phyloP scores from a whole-genome alignment of 176 grass and related monocot genomes.

The Phoenix roebelenii region DNA sequence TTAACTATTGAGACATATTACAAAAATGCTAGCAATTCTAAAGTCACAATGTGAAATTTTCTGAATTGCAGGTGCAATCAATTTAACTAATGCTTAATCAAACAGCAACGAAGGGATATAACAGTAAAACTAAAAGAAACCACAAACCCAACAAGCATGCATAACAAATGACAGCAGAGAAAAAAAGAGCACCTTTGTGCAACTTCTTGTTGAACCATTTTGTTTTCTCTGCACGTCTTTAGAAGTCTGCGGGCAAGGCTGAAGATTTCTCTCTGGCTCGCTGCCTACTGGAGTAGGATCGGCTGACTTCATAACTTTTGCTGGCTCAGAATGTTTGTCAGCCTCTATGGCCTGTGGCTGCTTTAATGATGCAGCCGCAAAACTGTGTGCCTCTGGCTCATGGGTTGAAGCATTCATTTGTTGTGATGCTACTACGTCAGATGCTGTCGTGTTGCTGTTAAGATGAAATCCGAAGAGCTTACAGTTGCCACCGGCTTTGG shows the following conservation, averaged over 20 bases:
- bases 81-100: too few species aligned
- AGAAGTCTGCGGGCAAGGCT: conserved; percentile 27
- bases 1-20: too few species aligned
- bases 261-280: conserved; percentile 28
- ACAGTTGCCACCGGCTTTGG: conserved; percentile 31
- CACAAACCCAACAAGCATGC: too few species aligned
- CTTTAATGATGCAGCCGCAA: conserved; percentile 16
- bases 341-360: conserved; percentile 17
- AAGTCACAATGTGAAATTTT: too few species aligned
- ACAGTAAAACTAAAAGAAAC: too few species aligned
- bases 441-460: conserved; percentile 25
- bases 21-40: too few species aligned
- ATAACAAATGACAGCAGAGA: not conserved
- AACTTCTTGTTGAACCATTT: conserved; percentile 60
- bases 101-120: too few species aligned
- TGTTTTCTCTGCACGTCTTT: conserved; percentile 45
- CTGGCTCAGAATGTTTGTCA: conserved; percentile 29
- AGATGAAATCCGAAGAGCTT: conserved; percentile 72
- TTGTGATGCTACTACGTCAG: conserved; percentile 27
- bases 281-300: conserved; percentile 12
- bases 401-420: conserved; percentile 17
- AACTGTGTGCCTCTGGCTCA: conserved; percentile 21
- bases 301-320: conserved; percentile 21
- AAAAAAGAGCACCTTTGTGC: conserved; percentile 55
- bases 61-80: too few species aligned